Evolutionary conservation across 805 yeast species (phyloP).

Genomic region (Lachancea meyersii): DNA sequence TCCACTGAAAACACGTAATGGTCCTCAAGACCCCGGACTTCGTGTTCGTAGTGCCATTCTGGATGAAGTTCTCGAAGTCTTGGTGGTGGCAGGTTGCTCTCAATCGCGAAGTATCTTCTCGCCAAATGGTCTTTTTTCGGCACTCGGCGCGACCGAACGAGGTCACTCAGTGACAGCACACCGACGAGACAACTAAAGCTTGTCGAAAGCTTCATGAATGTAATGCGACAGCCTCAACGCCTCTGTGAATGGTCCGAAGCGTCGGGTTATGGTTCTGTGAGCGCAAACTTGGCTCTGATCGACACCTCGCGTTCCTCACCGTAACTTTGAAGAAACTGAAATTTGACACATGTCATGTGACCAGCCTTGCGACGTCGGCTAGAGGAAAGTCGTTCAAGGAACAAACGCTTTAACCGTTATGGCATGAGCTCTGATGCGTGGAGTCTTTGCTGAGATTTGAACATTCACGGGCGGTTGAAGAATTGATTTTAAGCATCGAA

Average conservation of each 20-base stretch:
- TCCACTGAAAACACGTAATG: conserved; percentile 62
- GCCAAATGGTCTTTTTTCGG: conserved; percentile 45
- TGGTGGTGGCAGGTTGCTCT: conserved; percentile 36
- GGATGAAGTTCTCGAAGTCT: conserved; percentile 38
- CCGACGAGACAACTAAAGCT: background rate
- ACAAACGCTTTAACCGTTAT: no score
- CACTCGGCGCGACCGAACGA: conserved; percentile 13
- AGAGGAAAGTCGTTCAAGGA: no score
- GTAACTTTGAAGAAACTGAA: background rate
- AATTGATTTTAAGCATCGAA: no score
- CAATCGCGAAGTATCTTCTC: conserved; percentile 59
- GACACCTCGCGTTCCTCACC: background rate
- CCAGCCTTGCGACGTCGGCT: no score
- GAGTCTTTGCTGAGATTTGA: no score
- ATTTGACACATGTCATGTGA: background rate
- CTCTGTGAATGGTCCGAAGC: background rate
- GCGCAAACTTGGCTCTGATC: background rate
- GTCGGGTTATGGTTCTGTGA: background rate
- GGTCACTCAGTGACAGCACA: background rate
- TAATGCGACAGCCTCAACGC: background rate
- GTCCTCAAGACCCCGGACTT: conserved; percentile 51
- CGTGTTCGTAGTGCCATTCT: conserved; percentile 56
- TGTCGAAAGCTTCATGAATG: conserved; percentile 1
- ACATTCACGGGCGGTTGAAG: no score
- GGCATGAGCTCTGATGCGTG: no score